Evolutionary conservation across 192 early-diverging fungal species (phyloP).

Genomic region (Diversispora eburnea): DNA sequence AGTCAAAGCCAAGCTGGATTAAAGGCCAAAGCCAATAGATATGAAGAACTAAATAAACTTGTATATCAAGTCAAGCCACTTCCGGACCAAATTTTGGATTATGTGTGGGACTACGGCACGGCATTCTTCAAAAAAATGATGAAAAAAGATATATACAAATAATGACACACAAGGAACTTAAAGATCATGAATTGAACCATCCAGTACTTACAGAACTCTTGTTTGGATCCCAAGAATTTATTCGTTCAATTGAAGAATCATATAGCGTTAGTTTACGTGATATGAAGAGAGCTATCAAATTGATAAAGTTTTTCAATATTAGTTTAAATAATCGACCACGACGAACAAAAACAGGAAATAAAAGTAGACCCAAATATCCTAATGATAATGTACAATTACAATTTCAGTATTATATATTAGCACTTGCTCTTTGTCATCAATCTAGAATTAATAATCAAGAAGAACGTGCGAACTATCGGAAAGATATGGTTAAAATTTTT

Average conservation of each 20-base stretch:
- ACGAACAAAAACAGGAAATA: background rate
- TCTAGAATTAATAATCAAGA: constrained; percentile 3
- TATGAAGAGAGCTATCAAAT: constrained; percentile 17
- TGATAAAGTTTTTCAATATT: constrained; percentile 12
- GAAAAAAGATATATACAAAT: constrained; percentile 23
- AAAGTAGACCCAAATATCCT: constrained; percentile 5
- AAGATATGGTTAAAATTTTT: constrained; percentile 17
- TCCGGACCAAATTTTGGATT: constrained; percentile 23
- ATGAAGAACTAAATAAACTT: constrained; percentile 21
- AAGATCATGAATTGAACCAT: background rate
- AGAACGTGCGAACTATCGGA: background rate
- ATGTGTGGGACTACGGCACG: constrained; percentile 27
- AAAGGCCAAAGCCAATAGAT: background rate
- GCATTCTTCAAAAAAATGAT: constrained; percentile 16
- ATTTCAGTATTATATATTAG: constrained; percentile 5
- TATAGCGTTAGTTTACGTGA: constrained; percentile 30
- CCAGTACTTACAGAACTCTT: constrained; percentile 2
- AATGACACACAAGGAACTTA: background rate
- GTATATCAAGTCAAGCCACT: constrained; percentile 27
- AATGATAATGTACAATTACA: background rate
- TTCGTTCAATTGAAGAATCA: constrained; percentile 19
- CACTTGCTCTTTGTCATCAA: constrained; percentile 20
- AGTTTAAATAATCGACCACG: constrained; percentile 8
- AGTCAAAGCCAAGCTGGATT: constrained; percentile 11
- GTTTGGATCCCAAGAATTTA: constrained; percentile 26